phyloP scores from a whole-genome alignment of 225 moss, liverwort and hornwort species.

The Marchantia polymorpha region DNA sequence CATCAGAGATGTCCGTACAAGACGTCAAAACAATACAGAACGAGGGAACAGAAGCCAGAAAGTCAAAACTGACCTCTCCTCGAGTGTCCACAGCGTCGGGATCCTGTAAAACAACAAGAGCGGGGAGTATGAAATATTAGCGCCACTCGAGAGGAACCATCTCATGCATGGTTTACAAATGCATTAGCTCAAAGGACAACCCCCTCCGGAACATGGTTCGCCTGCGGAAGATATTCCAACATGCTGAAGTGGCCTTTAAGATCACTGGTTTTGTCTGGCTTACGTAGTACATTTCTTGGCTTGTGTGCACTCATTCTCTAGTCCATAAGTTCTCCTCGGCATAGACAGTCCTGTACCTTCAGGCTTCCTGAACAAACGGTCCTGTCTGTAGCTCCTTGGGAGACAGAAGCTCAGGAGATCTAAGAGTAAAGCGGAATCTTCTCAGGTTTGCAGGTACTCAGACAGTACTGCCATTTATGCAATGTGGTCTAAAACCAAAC shows the following conservation, averaged over 20 bases:
- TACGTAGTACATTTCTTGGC: too few species aligned
- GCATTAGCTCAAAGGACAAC: not conserved
- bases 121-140: not conserved
- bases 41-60: not conserved
- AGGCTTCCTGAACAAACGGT: too few species aligned
- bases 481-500: not conserved
- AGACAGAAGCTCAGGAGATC: not conserved
- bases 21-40: too few species aligned
- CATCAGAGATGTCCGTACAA: not conserved
- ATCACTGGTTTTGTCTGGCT: too few species aligned
- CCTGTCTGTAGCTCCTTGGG: too few species aligned
- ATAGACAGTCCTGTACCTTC: too few species aligned
- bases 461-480: not conserved
- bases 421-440: not conserved
- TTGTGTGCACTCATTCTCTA: too few species aligned
- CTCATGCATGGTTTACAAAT: too few species aligned
- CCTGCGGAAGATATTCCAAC: too few species aligned
- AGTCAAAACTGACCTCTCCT: conserved; percentile 17
- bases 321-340: too few species aligned
- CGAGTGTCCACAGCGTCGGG: conserved; percentile 27
- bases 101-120: conserved; percentile 7
- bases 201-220: too few species aligned
- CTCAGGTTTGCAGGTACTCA: not conserved
- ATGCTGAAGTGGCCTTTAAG: too few species aligned
- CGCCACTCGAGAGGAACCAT: not conserved